A percentile compares a stretch with the other conserved stretches of the same genome.
Evolutionary conservation across 1,139 yeast species (phyloP).

Genomic region (Diutina neorugosa): DNA sequence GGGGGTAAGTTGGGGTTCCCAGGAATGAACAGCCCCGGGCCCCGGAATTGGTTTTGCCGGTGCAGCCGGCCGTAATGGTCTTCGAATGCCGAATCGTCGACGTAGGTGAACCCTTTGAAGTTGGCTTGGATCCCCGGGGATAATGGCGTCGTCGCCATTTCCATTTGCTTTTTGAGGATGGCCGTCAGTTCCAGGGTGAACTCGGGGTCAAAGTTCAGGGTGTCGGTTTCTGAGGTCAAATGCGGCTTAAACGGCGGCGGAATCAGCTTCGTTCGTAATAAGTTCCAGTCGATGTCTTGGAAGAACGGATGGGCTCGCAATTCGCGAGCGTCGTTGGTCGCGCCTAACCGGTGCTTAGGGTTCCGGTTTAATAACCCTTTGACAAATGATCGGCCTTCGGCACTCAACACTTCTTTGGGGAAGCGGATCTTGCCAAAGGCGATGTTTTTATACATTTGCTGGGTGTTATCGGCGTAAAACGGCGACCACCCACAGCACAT

Average conservation of each 20-base stretch:
- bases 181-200: slow-evolving; percentile 88
- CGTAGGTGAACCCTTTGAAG: slow-evolving; percentile 91
- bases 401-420: slow-evolving; percentile 86
- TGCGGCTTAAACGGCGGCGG: slow-evolving; percentile 98
- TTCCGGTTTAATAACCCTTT: slow-evolving; percentile 90
- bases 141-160: slow-evolving; percentile 67
- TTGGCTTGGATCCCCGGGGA: slow-evolving; percentile 93
- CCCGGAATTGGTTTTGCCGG: slow-evolving; percentile 36
- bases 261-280: slow-evolving; percentile 65
- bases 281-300: slow-evolving; percentile 81
- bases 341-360: slow-evolving; percentile 89
- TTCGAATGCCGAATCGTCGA: slow-evolving; percentile 87
- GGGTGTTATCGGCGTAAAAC: slow-evolving; percentile 92
- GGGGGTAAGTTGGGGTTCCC: slow-evolving; percentile 73
- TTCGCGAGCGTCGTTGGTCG: slow-evolving; percentile 84
- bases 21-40: slow-evolving; percentile 63
- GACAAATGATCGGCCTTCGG: slow-evolving; percentile 89
- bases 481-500: slow-evolving; percentile 99
- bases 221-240: slow-evolving; percentile 79
- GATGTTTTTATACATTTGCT: slow-evolving; percentile 96
- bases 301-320: slow-evolving; percentile 85
- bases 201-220: slow-evolving; percentile 94
- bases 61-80: slow-evolving; percentile 53
- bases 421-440: slow-evolving; percentile 96
- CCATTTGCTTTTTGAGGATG: slow-evolving; percentile 46